Evolutionary conservation across 2,329 filamentous ascomycete genomes (phyloP).

Genomic region (Corynespora cassiicola): DNA sequence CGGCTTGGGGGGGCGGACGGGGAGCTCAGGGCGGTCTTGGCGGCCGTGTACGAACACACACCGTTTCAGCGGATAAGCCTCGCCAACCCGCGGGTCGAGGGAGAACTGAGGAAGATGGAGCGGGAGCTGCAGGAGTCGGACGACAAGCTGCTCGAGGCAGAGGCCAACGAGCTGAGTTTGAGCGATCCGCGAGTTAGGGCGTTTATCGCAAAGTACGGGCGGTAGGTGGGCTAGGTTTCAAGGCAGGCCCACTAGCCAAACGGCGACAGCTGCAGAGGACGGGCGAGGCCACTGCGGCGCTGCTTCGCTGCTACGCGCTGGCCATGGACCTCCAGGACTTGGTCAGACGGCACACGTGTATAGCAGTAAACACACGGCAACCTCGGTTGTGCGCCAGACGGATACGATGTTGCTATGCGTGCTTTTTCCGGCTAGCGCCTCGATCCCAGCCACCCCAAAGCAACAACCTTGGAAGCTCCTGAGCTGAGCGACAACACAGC

Average conservation of each 20-base stretch:
- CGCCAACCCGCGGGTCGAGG: slow-evolving; percentile 31
- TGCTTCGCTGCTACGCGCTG: too few relatives aligned
- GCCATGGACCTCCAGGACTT: too few relatives aligned
- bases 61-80: slow-evolving; percentile 36
- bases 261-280: too few relatives aligned
- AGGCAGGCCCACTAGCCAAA: too few relatives aligned
- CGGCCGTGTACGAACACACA: slow-evolving; percentile 47
- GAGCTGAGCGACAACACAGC: background rate
- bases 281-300: too few relatives aligned
- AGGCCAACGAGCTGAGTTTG: slow-evolving; percentile 38
- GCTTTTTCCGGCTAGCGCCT: slow-evolving; percentile 16
- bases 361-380: too few relatives aligned
- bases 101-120: slow-evolving; percentile 44
- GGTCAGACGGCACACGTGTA: too few relatives aligned
- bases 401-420: too few relatives aligned
- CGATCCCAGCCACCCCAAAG: slow-evolving; percentile 21
- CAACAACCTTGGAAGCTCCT: slow-evolving; percentile 11
- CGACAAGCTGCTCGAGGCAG: slow-evolving; percentile 44
- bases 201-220: slow-evolving; percentile 41
- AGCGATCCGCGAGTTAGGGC: slow-evolving; percentile 35
- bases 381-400: too few relatives aligned
- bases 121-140: slow-evolving; percentile 44
- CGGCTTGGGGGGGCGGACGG: slow-evolving; percentile 44
- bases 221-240: too few relatives aligned
- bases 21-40: slow-evolving; percentile 44